These are phyloP conservation scores for Sphaerulina musiva DNA, from an alignment of 2,329 filamentous ascomycete species.

Conservation along the genomic window DNA sequence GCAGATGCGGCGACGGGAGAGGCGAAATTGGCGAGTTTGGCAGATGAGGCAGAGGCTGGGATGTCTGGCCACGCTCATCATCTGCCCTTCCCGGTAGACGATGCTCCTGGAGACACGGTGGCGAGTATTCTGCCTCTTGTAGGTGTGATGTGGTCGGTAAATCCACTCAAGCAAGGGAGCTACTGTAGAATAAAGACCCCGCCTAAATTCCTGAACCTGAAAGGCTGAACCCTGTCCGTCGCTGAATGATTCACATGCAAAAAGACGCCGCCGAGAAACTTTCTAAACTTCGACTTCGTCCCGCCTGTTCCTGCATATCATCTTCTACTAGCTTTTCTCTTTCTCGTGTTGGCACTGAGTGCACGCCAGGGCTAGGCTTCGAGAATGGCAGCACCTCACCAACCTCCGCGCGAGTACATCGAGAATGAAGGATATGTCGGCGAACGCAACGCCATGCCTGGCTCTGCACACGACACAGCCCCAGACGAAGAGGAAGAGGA, in stretches of 20 bases:
- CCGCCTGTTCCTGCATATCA: neutral
- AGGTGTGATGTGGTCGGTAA: too few relatives aligned
- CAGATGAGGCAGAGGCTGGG: slow-evolving; percentile 23
- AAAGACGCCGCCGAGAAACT: neutral
- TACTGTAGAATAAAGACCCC: too few relatives aligned
- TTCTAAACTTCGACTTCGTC: neutral
- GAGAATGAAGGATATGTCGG: slow-evolving; percentile 32
- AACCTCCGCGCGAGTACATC: slow-evolving; percentile 29
- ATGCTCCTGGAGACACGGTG: too few relatives aligned
- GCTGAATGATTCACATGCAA: neutral
- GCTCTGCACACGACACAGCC: slow-evolving; percentile 22
- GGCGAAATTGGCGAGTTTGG: slow-evolving; percentile 17
- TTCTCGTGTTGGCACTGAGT: too few relatives aligned
- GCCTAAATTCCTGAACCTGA: too few relatives aligned
- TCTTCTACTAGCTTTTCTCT: neutral
- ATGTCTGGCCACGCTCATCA: slow-evolving; percentile 18
- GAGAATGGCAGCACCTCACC: slow-evolving; percentile 19
- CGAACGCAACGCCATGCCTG: slow-evolving; percentile 24
- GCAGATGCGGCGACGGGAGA: slow-evolving; percentile 17
- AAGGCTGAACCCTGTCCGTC: neutral
- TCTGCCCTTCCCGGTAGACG: neutral
- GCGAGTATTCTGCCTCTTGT: too few relatives aligned
- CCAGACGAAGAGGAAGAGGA: slow-evolving; percentile 18
- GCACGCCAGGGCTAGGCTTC: neutral
- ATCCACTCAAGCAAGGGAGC: too few relatives aligned